Conservation (phyloP, 257 asterid species). For the Avicennia marina region DNA sequence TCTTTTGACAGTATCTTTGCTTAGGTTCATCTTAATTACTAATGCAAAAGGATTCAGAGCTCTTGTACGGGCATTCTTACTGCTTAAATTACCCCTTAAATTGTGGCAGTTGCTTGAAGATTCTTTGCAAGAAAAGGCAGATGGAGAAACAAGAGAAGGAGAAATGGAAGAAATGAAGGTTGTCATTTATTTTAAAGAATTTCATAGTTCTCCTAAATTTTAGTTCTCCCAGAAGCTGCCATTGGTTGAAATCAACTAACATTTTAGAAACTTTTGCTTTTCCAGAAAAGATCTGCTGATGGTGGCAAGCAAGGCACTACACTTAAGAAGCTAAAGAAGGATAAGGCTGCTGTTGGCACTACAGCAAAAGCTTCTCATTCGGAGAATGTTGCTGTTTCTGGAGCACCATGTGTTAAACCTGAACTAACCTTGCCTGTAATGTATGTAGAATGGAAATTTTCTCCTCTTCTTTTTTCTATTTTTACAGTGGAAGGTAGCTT, state of each 20-base stretch:
- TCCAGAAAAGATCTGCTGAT: slow-evolving; percentile 69
- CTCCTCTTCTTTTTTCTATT: background rate
- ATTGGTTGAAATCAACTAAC: slow-evolving; percentile 5
- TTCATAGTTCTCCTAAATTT: slow-evolving; percentile 11
- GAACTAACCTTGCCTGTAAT: slow-evolving; percentile 79
- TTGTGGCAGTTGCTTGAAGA: slow-evolving; percentile 88
- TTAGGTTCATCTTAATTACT: too few species aligned
- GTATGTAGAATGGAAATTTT: slow-evolving; percentile 31
- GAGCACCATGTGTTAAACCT: slow-evolving; percentile 86
- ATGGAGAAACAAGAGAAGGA: slow-evolving; percentile 72
- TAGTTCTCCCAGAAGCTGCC: slow-evolving; percentile 10
- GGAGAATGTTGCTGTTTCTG: slow-evolving; percentile 54
- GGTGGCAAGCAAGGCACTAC: slow-evolving; percentile 75
- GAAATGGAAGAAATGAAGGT: slow-evolving; percentile 92
- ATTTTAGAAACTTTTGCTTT: slow-evolving; percentile 13
- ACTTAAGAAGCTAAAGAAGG: slow-evolving; percentile 74
- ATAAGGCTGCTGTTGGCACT: slow-evolving; percentile 66
- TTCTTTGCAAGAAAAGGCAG: slow-evolving; percentile 78
- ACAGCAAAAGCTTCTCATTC: slow-evolving; percentile 71
- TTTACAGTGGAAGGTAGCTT: too few species aligned
- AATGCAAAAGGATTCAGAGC: too few species aligned
- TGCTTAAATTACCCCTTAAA: slow-evolving; percentile 26
- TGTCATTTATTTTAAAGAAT: background rate
- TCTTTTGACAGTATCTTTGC: too few species aligned
- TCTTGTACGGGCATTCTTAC: slow-evolving; percentile 13